A percentile compares a stretch with the other conserved stretches of the same genome.
phyloP scores from a whole-genome alignment of 2,329 filamentous ascomycete species.

The Sporothrix luriei region DNA sequence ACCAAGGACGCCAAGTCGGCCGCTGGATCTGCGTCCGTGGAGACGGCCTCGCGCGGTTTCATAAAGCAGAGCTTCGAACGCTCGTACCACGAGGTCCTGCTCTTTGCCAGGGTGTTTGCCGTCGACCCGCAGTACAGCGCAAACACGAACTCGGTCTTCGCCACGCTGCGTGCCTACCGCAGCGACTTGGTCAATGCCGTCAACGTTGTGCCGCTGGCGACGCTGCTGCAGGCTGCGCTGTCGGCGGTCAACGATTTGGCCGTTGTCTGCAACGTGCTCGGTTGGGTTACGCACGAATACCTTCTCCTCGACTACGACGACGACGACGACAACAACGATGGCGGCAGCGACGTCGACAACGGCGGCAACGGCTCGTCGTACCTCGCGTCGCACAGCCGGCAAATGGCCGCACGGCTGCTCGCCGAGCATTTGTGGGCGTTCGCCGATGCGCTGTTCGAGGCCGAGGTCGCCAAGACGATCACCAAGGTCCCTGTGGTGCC shows the following conservation, averaged over 20 bases:
- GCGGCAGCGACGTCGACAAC: slow-evolving; percentile 32
- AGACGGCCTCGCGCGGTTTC: slow-evolving; percentile 60
- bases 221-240: slow-evolving; percentile 53
- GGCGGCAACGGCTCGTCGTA: slow-evolving; percentile 42
- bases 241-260: slow-evolving; percentile 53
- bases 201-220: slow-evolving; percentile 57
- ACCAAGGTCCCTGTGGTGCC: slow-evolving; percentile 52
- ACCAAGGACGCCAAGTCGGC: slow-evolving; percentile 44
- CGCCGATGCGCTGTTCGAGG: slow-evolving; percentile 57
- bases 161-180: slow-evolving; percentile 53
- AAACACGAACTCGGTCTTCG: slow-evolving; percentile 55
- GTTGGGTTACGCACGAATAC: slow-evolving; percentile 62
- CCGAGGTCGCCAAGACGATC: slow-evolving; percentile 59
- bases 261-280: slow-evolving; percentile 58
- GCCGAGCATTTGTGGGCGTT: slow-evolving; percentile 62
- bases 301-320: slow-evolving; percentile 60
- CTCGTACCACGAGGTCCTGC: slow-evolving; percentile 56
- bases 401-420: slow-evolving; percentile 59
- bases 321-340: slow-evolving; percentile 45
- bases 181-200: slow-evolving; percentile 57
- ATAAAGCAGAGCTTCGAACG: slow-evolving; percentile 64
- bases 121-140: slow-evolving; percentile 58
- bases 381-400: slow-evolving; percentile 57
- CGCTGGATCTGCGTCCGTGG: slow-evolving; percentile 42
- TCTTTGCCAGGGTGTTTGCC: slow-evolving; percentile 60